phyloP scores from a whole-genome alignment of 768 basidiomycete species.

The Lentinus tigrinus region DNA sequence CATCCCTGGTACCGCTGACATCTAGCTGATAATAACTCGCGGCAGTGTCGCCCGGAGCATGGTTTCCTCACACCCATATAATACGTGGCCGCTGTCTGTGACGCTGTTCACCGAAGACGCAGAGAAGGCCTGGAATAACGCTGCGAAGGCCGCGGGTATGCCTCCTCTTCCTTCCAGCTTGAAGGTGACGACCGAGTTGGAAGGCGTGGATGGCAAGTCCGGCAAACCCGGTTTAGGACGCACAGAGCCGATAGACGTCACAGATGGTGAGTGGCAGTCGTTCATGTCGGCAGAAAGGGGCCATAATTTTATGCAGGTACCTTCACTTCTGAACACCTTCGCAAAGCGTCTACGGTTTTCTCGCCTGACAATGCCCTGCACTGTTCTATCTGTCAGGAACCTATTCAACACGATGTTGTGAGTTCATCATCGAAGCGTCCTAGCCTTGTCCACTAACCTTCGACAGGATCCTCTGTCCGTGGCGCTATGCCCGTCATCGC shows the following conservation, averaged over 20 bases:
- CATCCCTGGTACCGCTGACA: background rate
- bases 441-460: background rate
- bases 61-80: conserved; percentile 66
- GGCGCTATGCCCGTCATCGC: conserved; percentile 50
- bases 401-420: conserved; percentile 45
- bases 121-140: conserved; percentile 49
- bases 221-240: conserved; percentile 54
- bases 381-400: conserved; percentile 50
- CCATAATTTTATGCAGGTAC: conserved; percentile 32
- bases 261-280: conserved; percentile 45
- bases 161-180: conserved; percentile 54
- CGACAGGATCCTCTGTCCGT: conserved; percentile 48
- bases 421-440: conserved; percentile 20
- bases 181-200: conserved; percentile 51
- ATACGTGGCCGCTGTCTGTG: conserved; percentile 70
- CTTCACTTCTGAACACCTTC: conserved; percentile 48
- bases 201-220: conserved; percentile 70
- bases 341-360: conserved; percentile 46
- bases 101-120: conserved; percentile 72
- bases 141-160: conserved; percentile 20
- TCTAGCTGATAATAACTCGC: background rate
- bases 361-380: conserved; percentile 31
- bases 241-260: conserved; percentile 52
- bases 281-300: conserved; percentile 5
- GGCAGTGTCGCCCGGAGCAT: conserved; percentile 60